Evolutionary conservation across 139 green algal species (phyloP), one percentile per base, ranked within the genome.

Genomic region (Chlamydomonas sp.): DNA sequence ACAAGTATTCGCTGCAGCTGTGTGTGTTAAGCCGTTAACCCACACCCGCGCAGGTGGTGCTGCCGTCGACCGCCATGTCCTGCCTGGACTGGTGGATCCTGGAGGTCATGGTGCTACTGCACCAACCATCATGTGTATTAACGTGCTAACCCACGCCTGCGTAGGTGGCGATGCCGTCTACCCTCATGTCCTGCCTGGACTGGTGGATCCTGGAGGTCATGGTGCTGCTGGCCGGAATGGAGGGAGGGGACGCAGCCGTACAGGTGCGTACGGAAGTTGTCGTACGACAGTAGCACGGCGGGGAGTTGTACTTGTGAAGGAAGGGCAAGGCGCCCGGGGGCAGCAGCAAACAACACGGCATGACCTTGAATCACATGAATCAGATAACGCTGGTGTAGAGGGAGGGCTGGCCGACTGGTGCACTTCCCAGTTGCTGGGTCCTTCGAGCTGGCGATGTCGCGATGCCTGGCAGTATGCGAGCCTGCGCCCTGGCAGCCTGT

Each of bases 201-300:
- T 86, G 81, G 81, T 86, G 81, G 81, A 49, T 86, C 15, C 68
- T 86, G 68, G 81, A 86, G 59, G 58, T 86, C 18, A 86, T 86
- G 81, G 67, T 86, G 6, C 67, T 86, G 57, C 81, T 86, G 58
- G n/a, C 81, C 6, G 81, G 81, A 3, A 31, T 86, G 67, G 31
- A 49, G 31, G 31, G 31, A 49, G 31, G 81, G 66, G 73, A 15
- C 58, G 17, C 2, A 84, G 15, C 78, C 62, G 7, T 59, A 66
- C 58, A 60, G 57, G 0, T 49, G 7, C n/a, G 20, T 62, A 16
- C 12, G 20, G 79, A 1, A 10, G 79, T 4, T 6, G 63, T 20
- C 6, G n/a, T 59, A n/a, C 10, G 3, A 49, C 31, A 49, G 31
- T 49, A 49, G 31, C 31, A 49, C 31, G 31, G 31, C 31, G 31